These are phyloP conservation scores for Trichoderma sp. DNA, from an alignment of 2,329 filamentous ascomycete species.

Conservation along the genomic window DNA sequence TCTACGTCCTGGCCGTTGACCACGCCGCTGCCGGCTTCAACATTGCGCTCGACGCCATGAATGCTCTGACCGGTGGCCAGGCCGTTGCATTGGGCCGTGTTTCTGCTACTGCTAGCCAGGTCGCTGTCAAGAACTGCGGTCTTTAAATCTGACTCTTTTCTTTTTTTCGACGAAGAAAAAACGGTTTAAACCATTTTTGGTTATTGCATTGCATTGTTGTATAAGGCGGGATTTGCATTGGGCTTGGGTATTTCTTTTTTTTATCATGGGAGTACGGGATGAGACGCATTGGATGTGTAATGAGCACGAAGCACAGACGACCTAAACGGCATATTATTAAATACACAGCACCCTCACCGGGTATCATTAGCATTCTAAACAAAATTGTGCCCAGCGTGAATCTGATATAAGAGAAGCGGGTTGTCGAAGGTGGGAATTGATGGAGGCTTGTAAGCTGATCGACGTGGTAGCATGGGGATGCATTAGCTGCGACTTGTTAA, in stretches of 20 bases:
- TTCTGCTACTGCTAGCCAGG: constrained; percentile 47
- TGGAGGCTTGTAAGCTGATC: constrained; percentile 4
- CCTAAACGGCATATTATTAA: constrained; percentile 8
- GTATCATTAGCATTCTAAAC: constrained; percentile 4
- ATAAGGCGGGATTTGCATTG: constrained; percentile 4
- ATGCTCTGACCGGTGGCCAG: constrained; percentile 53
- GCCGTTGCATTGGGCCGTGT: constrained; percentile 51
- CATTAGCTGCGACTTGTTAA: background rate
- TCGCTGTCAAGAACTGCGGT: constrained; percentile 45
- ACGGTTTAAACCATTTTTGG: background rate
- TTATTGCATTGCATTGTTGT: constrained; percentile 7
- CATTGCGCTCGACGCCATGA: constrained; percentile 55
- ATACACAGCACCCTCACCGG: constrained; percentile 3
- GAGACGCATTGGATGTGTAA: background rate
- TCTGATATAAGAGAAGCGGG: background rate
- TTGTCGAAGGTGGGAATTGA: background rate
- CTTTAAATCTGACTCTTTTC: constrained; percentile 23
- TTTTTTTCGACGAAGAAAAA: background rate
- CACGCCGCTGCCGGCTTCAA: constrained; percentile 51
- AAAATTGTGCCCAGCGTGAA: background rate
- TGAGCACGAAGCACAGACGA: background rate
- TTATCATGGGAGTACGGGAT: background rate
- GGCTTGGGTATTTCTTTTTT: background rate
- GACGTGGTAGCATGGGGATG: constrained; percentile 3
- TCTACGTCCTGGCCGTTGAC: constrained; percentile 59